Percentiles rank a stretch among this genome's conserved stretches.
Evolutionary conservation across 2,329 filamentous ascomycete genomes (phyloP).

Genomic region (Penicillium sp.): DNA sequence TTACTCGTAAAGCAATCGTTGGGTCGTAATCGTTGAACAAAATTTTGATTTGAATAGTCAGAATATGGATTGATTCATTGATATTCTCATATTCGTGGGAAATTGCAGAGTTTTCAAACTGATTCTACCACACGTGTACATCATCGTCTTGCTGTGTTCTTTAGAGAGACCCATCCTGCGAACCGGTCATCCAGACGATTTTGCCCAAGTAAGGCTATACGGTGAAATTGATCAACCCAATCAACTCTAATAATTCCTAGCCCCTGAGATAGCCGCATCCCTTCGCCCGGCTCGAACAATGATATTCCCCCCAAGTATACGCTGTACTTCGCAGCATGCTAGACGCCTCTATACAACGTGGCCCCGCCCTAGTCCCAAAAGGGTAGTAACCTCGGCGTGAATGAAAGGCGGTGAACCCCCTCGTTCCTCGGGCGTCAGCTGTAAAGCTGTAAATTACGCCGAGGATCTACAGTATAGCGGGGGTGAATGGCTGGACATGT

Average conservation of each 20-base stretch:
- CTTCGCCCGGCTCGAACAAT: neutral
- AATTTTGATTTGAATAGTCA: too few relatives aligned
- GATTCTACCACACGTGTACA: too few relatives aligned
- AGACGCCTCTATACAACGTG: neutral
- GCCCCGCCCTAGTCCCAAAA: slow-evolving; percentile 11
- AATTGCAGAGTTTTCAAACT: too few relatives aligned
- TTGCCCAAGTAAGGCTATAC: too few relatives aligned
- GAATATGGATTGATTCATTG: too few relatives aligned
- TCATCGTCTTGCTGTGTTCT: too few relatives aligned
- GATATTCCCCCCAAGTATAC: neutral
- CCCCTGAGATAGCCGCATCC: neutral
- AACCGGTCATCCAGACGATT: too few relatives aligned
- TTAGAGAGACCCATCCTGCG: too few relatives aligned
- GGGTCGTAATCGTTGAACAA: too few relatives aligned
- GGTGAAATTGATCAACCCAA: neutral
- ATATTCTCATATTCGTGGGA: too few relatives aligned
- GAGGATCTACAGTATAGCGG: neutral
- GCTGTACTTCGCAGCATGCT: slow-evolving; percentile 3
- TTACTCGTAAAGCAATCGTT: too few relatives aligned
- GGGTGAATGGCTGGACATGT: neutral
- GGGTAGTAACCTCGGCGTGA: slow-evolving; percentile 16
- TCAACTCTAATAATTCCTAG: neutral
- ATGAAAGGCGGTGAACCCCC: slow-evolving; percentile 7
- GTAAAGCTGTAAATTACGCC: slow-evolving; percentile 1
- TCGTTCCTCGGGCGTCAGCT: neutral